phyloP scores from a whole-genome alignment of 1,139 yeast species.

The Pichia sp. region DNA sequence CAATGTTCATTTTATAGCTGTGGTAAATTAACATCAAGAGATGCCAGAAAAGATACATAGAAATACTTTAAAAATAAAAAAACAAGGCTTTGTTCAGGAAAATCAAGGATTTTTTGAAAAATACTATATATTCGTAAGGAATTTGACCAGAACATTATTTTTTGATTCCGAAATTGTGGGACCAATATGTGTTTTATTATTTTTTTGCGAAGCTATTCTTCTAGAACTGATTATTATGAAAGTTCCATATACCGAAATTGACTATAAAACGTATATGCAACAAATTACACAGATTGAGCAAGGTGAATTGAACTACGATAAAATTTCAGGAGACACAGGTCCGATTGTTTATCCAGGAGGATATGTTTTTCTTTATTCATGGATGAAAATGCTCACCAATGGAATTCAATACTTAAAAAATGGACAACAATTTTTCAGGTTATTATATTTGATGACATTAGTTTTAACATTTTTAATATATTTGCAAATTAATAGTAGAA shows the following conservation, averaged over 20 bases:
- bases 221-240: slow-evolving; percentile 46
- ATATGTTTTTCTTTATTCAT: slow-evolving; percentile 63
- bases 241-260: slow-evolving; percentile 83
- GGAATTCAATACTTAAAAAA: slow-evolving; percentile 46
- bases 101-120: neutral
- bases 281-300: slow-evolving; percentile 56
- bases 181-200: slow-evolving; percentile 35
- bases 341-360: slow-evolving; percentile 96
- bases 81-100: neutral
- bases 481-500: slow-evolving; percentile 33
- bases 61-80: neutral
- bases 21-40: too few relatives aligned
- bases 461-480: slow-evolving; percentile 48
- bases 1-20: too few relatives aligned
- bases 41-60: neutral
- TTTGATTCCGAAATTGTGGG: slow-evolving; percentile 44
- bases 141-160: slow-evolving; percentile 35
- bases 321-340: slow-evolving; percentile 82
- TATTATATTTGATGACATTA: slow-evolving; percentile 52
- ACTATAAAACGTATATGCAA: slow-evolving; percentile 85
- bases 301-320: slow-evolving; percentile 65
- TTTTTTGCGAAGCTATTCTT: slow-evolving; percentile 43
- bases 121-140: neutral
- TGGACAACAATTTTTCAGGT: slow-evolving; percentile 68
- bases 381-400: slow-evolving; percentile 52